Evolutionary conservation across 2,329 filamentous ascomycete species (phyloP).

Genomic region (Daldinia eschscholtzii): DNA sequence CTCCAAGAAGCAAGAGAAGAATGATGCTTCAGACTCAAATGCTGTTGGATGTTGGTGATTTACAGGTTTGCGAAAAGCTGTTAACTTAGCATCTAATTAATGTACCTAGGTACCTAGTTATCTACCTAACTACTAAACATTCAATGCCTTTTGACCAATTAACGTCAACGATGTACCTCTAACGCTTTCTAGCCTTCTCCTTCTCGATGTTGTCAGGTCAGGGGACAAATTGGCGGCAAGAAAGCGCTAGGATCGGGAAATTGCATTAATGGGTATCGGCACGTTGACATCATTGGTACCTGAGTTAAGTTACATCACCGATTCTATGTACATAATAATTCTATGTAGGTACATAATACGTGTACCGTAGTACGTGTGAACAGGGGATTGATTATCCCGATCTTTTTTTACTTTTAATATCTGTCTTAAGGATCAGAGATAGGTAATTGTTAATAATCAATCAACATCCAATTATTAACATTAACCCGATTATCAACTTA

Average conservation of each 20-base stretch:
- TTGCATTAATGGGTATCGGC: neutral
- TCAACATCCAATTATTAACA: neutral
- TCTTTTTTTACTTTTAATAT: neutral
- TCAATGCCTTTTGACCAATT: neutral
- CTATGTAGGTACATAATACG: no score
- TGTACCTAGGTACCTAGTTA: no score
- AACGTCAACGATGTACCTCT: neutral
- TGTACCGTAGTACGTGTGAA: neutral
- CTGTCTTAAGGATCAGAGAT: no score
- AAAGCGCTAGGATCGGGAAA: neutral
- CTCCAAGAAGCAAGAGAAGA: neutral
- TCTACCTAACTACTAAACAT: no score
- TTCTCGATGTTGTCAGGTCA: neutral
- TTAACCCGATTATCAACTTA: neutral
- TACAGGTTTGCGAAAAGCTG: neutral
- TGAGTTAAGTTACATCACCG: neutral
- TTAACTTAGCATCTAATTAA: no score
- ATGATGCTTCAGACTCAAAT: neutral
- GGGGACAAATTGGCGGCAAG: neutral
- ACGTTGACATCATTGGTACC: slow-evolving; percentile 7
- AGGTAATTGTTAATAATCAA: neutral
- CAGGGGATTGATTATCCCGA: neutral
- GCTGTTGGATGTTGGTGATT: neutral
- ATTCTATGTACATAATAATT: no score
- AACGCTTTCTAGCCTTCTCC: neutral